phyloP scores from a whole-genome alignment of 371 early-diverging fungal species.

The Zychaea mexicana region DNA sequence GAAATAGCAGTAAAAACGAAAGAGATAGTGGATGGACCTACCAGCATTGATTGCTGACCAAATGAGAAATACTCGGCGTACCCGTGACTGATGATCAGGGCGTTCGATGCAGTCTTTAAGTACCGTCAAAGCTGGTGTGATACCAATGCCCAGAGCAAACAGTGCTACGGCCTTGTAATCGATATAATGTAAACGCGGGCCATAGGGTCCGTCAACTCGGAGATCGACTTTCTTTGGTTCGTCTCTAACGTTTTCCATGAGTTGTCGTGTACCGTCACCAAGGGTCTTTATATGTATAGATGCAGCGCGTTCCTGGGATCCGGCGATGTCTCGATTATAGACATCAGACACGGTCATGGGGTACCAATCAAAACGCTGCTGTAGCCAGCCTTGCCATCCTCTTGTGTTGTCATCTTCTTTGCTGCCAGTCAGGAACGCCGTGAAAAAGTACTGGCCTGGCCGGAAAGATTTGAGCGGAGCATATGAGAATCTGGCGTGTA shows the following conservation, averaged over 20 bases:
- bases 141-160: slow-evolving; percentile 45
- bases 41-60: slow-evolving; percentile 10
- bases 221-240: slow-evolving; percentile 17
- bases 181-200: slow-evolving; percentile 35
- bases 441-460: slow-evolving; percentile 50
- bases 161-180: slow-evolving; percentile 34
- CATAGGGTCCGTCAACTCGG: slow-evolving; percentile 45
- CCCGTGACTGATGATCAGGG: slow-evolving; percentile 24
- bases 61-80: slow-evolving; percentile 1
- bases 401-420: too few species aligned
- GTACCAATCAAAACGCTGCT: slow-evolving; percentile 38
- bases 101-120: slow-evolving; percentile 40
- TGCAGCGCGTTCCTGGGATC: slow-evolving; percentile 4
- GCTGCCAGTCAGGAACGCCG: slow-evolving; percentile 23
- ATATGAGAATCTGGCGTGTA: slow-evolving; percentile 39
- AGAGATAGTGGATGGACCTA: background rate
- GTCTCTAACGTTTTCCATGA: slow-evolving; percentile 15
- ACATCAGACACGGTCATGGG: slow-evolving; percentile 46
- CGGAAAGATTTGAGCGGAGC: slow-evolving; percentile 15
- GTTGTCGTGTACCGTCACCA: slow-evolving; percentile 29
- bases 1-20: too few species aligned
- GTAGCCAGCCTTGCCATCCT: slow-evolving; percentile 3
- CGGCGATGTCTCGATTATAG: slow-evolving; percentile 13
- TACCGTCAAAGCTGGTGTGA: slow-evolving; percentile 42
- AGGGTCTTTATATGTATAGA: slow-evolving; percentile 45